Evolutionary conservation across 495 filamentous ascomycete genomes (phyloP).

Genomic region (Articulospora tetracladia): DNA sequence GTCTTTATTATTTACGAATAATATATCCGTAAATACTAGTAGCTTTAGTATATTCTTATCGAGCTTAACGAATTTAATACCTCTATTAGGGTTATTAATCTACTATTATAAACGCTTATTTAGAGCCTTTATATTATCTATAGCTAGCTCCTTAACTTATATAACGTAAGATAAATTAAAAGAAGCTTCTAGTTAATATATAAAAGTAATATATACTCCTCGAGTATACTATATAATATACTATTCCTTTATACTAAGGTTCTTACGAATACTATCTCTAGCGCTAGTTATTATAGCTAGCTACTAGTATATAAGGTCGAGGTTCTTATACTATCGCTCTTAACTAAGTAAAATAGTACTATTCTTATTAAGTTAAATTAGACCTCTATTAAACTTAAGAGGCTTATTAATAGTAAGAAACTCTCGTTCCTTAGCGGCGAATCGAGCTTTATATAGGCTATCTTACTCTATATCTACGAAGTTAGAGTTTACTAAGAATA

Average conservation of each 20-base stretch:
- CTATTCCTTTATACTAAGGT: constrained; percentile 5
- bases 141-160: background rate
- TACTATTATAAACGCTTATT: constrained; percentile 15
- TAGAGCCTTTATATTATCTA: background rate
- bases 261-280: constrained; percentile 2
- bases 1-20: constrained; percentile 22
- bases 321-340: background rate
- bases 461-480: constrained; percentile 2
- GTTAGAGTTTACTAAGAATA: background rate
- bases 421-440: constrained; percentile 5
- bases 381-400: constrained; percentile 7
- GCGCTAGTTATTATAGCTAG: background rate
- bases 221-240: background rate
- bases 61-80: background rate
- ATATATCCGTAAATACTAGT: constrained; percentile 11
- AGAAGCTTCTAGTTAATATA: constrained; percentile 6
- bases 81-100: background rate
- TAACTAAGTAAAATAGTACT: background rate
- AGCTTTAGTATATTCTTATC: constrained; percentile 1
- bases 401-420: background rate
- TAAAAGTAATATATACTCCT: constrained; percentile 7
- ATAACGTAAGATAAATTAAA: constrained; percentile 1
- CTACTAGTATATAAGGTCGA: background rate
- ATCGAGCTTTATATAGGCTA: background rate
- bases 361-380: background rate